These are phyloP conservation scores for Cubamyces lactineus DNA, from an alignment of 768 basidiomycete genomes.

Conservation along the genomic window DNA sequence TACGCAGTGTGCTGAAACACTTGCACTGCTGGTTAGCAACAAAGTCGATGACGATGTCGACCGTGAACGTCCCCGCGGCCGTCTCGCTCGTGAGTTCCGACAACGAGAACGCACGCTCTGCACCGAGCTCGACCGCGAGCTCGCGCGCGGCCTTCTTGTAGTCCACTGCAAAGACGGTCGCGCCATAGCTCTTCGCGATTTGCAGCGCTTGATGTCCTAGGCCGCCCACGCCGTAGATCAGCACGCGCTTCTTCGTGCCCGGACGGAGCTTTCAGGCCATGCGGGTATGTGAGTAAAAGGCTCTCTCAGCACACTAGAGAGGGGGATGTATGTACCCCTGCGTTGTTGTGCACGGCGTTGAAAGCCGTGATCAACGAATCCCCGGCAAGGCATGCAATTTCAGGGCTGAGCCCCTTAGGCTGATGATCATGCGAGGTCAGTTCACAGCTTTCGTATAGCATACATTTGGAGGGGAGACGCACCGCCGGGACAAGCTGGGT, in stretches of 20 bases:
- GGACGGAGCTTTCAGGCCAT: slow-evolving; percentile 5
- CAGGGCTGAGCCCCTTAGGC: slow-evolving; percentile 8
- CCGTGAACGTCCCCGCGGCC: slow-evolving; percentile 22
- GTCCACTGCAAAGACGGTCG: slow-evolving; percentile 33
- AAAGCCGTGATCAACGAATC: slow-evolving; percentile 16
- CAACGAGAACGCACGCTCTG: slow-evolving; percentile 27
- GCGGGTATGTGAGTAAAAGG: neutral
- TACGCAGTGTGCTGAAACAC: neutral
- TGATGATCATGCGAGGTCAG: neutral
- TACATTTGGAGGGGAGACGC: neutral
- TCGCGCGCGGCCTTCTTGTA: slow-evolving; percentile 28
- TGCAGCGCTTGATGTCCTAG: slow-evolving; percentile 25
- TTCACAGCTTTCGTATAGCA: neutral
- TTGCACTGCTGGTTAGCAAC: slow-evolving; percentile 27
- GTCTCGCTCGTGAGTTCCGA: slow-evolving; percentile 22
- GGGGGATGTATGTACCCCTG: neutral
- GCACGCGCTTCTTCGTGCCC: slow-evolving; percentile 12
- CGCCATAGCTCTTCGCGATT: slow-evolving; percentile 32
- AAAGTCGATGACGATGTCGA: slow-evolving; percentile 33
- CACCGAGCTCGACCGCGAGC: slow-evolving; percentile 32
- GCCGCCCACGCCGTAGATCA: slow-evolving; percentile 23
- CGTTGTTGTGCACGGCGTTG: slow-evolving; percentile 16
- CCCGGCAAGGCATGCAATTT: slow-evolving; percentile 5
- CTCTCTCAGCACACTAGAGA: neutral
- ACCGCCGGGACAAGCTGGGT: slow-evolving; percentile 13